Base-by-base conservation (phyloP, 1,284 basidiomycete genomes). In the Exobasidium cylindrosporum region DNA sequence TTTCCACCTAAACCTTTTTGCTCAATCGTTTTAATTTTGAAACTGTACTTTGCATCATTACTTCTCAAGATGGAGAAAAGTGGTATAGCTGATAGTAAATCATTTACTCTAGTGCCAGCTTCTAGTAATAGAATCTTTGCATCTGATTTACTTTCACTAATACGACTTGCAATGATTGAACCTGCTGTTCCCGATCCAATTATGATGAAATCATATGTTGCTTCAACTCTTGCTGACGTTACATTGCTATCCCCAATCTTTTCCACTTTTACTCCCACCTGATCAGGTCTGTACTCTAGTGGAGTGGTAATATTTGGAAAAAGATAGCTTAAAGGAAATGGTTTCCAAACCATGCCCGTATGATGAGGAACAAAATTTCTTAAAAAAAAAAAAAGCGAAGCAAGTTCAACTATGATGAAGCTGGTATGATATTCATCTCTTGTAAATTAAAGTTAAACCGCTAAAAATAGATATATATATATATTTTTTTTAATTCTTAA, bases 101-200 rank as follows among this genome's bases (percentile, higher is more conserved):
- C 59, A 24, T 55, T 43, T 29, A 60, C 50, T n/a, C 50, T 31
- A 7, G 47, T 65, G n/a, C 72, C 72, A 14, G 72, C 72, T 35
- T 74, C 72, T 54, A 76, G 58, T 2, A 76, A 63, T 32, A 69
- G 65, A 52, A 67, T 65, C 50, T 61, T 64, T 43, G 67, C 58
- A 30, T 76, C 63, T 14, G n/a, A 17, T 17, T 40, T 40, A 7
- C 35, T 7, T 40, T 40, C 54, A 23, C 54, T 30, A 13, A 61
- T 24, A 4, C 60, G 53, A 17, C 35, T 54, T 24, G 60, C 60
- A 6, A 61, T 54, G 5, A 61, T 53, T 13, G 29, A 14, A 24
- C 60, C 60, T 23, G 54, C 54, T 11, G 60, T 61, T 7, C 60
- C 60, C 14, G 60, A 54, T 30, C 60, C 60, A 24, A 61, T 24